Base-by-base conservation (phyloP, 169 alveolate species). In the Toxoplasma gondii region DNA sequence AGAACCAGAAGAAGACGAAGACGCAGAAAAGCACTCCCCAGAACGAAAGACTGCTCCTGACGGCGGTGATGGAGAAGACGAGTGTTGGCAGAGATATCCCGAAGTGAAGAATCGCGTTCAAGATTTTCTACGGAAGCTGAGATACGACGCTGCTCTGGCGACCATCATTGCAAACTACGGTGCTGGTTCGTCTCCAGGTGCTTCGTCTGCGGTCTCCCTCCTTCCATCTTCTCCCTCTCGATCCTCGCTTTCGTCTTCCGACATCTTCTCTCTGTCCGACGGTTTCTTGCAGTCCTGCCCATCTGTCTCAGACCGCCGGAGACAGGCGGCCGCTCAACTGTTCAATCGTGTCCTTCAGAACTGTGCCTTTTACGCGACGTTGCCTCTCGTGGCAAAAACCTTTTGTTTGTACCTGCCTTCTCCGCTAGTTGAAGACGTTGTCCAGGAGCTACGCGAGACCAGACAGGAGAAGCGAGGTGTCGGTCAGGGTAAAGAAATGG, bases 361-460 rank as follows among this genome's bases (percentile, higher is more conserved):
- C 84, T 74, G 84, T n/a, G 84, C 84, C 84, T 74, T 74, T 44
- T 19, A 74, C 84, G 43, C 84, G 45, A 34, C 84, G 1, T 19
- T 74, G 41, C 84, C 84, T 41, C 5, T 74, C 39, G 12, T 74
- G 43, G 43, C 44, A 24, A 74, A 74, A 44, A 74, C 84, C 39
- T 74, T 74, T n/a, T 31, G 45, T n/a, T 16, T 36, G 27, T n/a
- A 7, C 44, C 84, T 74, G 9, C 84, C 84, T 24, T 12, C 84
- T 2, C 43, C 74, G 24, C 74, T 64, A 27, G 74, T 64, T 16
- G 31, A 22, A 16, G 74, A 64, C n/a, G 74, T 31, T 12, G 74
- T 64, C 74, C 74, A 64, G 34, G 74, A 64, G 74, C 74, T 64
- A 1, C 74, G 74, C n/a, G 34, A 64, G 29, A 1, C 74, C 9